Base-by-base conservation (phyloP, 2,329 filamentous ascomycete species). In the Pestalotiopsis sp. region DNA sequence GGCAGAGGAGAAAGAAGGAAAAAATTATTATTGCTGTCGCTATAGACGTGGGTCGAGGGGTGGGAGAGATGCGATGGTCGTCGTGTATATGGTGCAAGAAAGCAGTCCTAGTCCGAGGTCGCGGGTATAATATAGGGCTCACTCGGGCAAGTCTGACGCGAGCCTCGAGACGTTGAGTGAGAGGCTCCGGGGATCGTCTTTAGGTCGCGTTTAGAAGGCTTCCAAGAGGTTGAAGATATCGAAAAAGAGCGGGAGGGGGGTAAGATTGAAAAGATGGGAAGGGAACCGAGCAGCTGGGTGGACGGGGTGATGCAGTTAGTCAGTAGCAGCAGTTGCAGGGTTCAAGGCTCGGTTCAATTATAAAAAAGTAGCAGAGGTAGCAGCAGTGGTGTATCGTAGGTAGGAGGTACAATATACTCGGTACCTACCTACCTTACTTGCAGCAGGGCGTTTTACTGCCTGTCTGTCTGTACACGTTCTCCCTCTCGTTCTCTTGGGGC, bases 271-370 rank as follows among this genome's bases (percentile, higher is more conserved):
- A 52, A 52, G 45, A 52, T 52, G 45, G 45, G 45, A 59, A 56
- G 56, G 39, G 64, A 59, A 60, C 64, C 64, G 56, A 45, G 52
- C 64, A 60, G 64, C 64, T 66, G 64, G 64, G 56, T 66, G 52
- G 63, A 66, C 63, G 63, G 63, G 63, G 63, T 66, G 49, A 66
- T 66, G 63, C 63, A 66, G 49, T 66, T 31, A 64, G 62, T 52
- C 52, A 31, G 39, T 49, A 49, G 20, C 41, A 49, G 25, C 39
- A 64, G 12, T 23, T 38, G n/a, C 31, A 41, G 38, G 41, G 39
- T 64, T 27, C 20, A 27, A 49, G 62, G 41, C 38, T 25, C n/a
- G 14, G n/a, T 64, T 36, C 17, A 39, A 39, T 20, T 49, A 49
- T n/a, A 39, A n/a, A 23, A 52, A 23, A 49, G 14, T 41, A 36